phyloP scores from a whole-genome alignment of 2,329 filamentous ascomycete genomes.

The Daldinia eschscholtzii region DNA sequence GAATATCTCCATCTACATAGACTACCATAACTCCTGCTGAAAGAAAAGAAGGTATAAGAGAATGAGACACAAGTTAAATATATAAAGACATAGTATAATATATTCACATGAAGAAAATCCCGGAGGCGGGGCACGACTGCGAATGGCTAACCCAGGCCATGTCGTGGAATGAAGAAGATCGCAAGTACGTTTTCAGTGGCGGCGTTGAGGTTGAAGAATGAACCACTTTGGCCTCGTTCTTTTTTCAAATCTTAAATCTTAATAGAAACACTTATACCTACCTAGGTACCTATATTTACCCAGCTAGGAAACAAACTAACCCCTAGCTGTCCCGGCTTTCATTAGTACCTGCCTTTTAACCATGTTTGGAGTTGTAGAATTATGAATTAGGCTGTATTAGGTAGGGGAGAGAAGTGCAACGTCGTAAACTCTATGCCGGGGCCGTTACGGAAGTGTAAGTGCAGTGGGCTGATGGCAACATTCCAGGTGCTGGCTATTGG shows the following conservation, averaged over 20 bases:
- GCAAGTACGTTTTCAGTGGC: constrained; percentile 15
- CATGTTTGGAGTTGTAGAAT: constrained; percentile 20
- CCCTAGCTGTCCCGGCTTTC: constrained; percentile 10
- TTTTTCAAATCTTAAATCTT: constrained; percentile 21
- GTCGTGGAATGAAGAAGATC: constrained; percentile 43
- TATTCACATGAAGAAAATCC: constrained; percentile 38
- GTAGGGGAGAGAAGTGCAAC: constrained; percentile 22
- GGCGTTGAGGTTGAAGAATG: constrained; percentile 20
- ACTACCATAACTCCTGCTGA: constrained; percentile 11
- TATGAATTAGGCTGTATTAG: constrained; percentile 7
- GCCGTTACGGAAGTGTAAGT: constrained; percentile 12
- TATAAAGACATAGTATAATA: constrained; percentile 27
- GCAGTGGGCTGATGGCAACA: constrained; percentile 30
- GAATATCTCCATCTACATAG: constrained; percentile 15
- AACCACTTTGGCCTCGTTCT: constrained; percentile 28
- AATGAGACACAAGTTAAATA: constrained; percentile 28
- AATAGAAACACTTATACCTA: constrained; percentile 4
- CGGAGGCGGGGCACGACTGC: constrained; percentile 44
- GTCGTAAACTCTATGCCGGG: constrained; percentile 28
- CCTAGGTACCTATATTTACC: not conserved
- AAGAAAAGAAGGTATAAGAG: constrained; percentile 12
- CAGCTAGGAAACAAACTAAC: constrained; percentile 18
- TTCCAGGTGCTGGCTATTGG: constrained; percentile 39
- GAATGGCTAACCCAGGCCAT: constrained; percentile 44
- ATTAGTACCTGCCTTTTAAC: constrained; percentile 15